Base-by-base conservation (phyloP, 805 yeast species). In the Saccharomycopsis sp. region DNA sequence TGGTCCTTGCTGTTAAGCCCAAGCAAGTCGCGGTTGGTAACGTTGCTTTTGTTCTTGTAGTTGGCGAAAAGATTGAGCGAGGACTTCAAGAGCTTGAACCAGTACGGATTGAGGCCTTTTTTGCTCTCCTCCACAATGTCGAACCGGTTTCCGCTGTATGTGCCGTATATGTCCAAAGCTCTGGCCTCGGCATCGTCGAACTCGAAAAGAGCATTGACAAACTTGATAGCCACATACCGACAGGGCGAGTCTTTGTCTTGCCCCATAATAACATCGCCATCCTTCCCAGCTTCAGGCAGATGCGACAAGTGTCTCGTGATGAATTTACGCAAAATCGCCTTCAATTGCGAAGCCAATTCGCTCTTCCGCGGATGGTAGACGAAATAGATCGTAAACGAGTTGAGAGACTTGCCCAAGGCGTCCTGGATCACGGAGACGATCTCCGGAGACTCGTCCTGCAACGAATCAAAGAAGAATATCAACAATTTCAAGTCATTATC, bases 71-170 rank as follows among this genome's bases (percentile, higher is more conserved):
- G 60, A 14, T 61, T 58, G 2, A 57, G 15, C 2, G 81, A 70
- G 0, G 85, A 74, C 54, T 73, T 78, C 37, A 75, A 70, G 2
- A 85, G 71, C 51, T 78, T 79, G 67, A 83, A 87, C 89, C 91
- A 86, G 68, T 87, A 81, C 0, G 97, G 97, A 68, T 90, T 84
- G 29, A 92, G 71, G 0, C 97, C 97, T 61, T 81, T 82, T 3
- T 68, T 69, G 0, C 97, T 86, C 67, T 90, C 97, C 65, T 90
- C 96, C 1, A 85, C 73, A 0, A 89, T 82, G 63, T 89, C 96
- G 1, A 88, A 76, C 57, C 85, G 76, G 63, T 87, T 87, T 1
- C 67, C 69, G 12, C 76, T 65, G 20, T 80, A 71, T 3, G 88
- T 69, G 14, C 91, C 97, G 51, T 85, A 68, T 18, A 91, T 69